phyloP scores from a whole-genome alignment of 345 rosid genomes.

The Dovyalis caffra region DNA sequence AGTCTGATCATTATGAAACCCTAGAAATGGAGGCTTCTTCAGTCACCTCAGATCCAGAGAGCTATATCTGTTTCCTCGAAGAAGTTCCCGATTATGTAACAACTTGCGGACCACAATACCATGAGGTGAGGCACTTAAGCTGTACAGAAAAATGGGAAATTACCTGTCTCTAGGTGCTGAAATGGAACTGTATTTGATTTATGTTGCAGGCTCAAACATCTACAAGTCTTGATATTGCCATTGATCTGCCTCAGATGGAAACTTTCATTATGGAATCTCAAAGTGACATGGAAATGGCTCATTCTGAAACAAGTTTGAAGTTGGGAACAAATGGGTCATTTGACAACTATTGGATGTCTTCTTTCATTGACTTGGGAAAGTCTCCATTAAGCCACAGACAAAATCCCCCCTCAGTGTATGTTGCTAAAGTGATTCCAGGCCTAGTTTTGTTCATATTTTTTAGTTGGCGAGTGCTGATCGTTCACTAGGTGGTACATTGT shows the following conservation, averaged over 20 bases:
- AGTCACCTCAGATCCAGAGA: too few relatives aligned
- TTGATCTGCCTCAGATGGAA: neutral
- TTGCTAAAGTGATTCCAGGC: conserved; percentile 15
- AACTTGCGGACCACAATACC: too few relatives aligned
- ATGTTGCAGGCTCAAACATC: conserved; percentile 4
- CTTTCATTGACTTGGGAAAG: conserved; percentile 10
- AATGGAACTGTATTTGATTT: neutral
- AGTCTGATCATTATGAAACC: neutral
- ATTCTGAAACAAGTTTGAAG: neutral
- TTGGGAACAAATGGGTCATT: neutral
- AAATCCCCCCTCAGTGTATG: conserved; percentile 17
- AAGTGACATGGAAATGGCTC: neutral
- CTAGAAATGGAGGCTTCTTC: too few relatives aligned
- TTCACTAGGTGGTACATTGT: neutral
- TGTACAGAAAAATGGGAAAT: too few relatives aligned
- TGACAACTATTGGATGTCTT: neutral
- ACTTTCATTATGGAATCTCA: neutral
- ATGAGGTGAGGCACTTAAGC: neutral
- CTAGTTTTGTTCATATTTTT: too few relatives aligned
- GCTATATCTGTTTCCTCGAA: too few relatives aligned
- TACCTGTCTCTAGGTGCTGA: neutral
- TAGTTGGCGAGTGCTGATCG: neutral
- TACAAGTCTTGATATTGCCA: neutral
- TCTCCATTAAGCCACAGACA: neutral
- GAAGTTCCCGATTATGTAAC: too few relatives aligned